These are phyloP conservation scores for Rhodotorula sp. DNA, from an alignment of 1,284 basidiomycete species.

Conservation along the genomic window DNA sequence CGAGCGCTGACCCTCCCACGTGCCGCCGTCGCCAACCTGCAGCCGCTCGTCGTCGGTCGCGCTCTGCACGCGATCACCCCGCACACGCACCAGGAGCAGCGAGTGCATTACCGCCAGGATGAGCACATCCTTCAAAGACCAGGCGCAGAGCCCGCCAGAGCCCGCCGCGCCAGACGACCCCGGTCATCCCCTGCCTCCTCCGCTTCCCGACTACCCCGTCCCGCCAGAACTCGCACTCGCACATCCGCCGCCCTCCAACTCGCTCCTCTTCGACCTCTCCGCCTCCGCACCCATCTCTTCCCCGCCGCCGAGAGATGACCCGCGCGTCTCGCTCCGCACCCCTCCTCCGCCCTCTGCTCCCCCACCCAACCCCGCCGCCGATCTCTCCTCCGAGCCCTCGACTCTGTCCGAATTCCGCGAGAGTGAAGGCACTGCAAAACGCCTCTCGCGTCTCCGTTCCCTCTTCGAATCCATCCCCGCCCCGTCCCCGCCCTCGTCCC, in stretches of 20 bases:
- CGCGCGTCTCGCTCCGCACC: slow-evolving; percentile 26
- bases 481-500: slow-evolving; percentile 1
- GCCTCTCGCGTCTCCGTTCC: slow-evolving; percentile 50
- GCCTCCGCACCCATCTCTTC: not conserved
- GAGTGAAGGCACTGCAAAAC: slow-evolving; percentile 48
- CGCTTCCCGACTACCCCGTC: not conserved
- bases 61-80: not conserved
- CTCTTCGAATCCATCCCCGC: slow-evolving; percentile 52
- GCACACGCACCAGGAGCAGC: not conserved
- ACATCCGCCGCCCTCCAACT: slow-evolving; percentile 9
- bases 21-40: no score
- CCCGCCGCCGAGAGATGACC: slow-evolving; percentile 8
- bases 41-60: no score
- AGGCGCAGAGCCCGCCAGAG: no score
- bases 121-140: not conserved
- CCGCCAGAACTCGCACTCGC: slow-evolving; percentile 9
- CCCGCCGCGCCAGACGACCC: not conserved
- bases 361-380: not conserved
- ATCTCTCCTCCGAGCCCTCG: slow-evolving; percentile 17
- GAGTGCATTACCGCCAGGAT: not conserved
- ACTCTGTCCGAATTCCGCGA: slow-evolving; percentile 51
- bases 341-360: not conserved
- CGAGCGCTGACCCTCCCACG: no score
- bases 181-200: not conserved
- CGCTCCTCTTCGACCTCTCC: slow-evolving; percentile 16